Percentiles rank a stretch among this genome's conserved stretches.
phyloP scores from a whole-genome alignment of 768 basidiomycete species.

The Hydnomerulius pinastri region DNA sequence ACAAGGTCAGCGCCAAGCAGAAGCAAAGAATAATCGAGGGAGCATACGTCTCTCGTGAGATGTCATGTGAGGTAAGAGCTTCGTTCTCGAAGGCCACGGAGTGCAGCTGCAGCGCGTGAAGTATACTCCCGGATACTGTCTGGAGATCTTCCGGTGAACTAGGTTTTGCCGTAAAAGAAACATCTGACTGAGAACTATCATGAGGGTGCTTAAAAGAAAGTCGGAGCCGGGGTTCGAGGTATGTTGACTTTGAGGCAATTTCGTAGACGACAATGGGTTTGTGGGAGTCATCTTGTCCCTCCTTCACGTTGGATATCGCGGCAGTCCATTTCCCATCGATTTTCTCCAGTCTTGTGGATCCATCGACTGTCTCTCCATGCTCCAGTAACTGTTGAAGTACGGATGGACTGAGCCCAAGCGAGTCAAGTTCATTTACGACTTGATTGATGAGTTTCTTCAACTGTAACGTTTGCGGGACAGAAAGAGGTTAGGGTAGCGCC shows the following conservation, averaged over 20 bases:
- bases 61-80: neutral
- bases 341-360: neutral
- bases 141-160: slow-evolving; percentile 13
- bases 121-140: slow-evolving; percentile 8
- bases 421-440: slow-evolving; percentile 74
- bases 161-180: neutral
- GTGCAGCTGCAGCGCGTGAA: slow-evolving; percentile 5
- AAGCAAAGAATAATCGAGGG: neutral
- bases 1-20: neutral
- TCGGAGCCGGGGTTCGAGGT: slow-evolving; percentile 58
- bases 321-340: neutral
- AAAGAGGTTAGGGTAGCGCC: neutral
- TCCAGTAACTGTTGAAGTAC: slow-evolving; percentile 47
- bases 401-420: slow-evolving; percentile 60
- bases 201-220: slow-evolving; percentile 41
- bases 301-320: neutral
- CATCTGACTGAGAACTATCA: neutral
- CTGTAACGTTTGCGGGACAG: slow-evolving; percentile 38
- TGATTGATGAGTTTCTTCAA: slow-evolving; percentile 90
- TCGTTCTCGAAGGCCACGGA: neutral
- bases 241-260: slow-evolving; percentile 46
- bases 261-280: slow-evolving; percentile 53
- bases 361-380: slow-evolving; percentile 12
- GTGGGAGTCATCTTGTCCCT: neutral
- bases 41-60: slow-evolving; percentile 9